Percentiles rank a stretch among this genome's conserved stretches.
These are phyloP conservation scores for Sugiyamaella xylanicola DNA, from an alignment of 1,139 yeast genomes.

Conservation along the genomic window DNA sequence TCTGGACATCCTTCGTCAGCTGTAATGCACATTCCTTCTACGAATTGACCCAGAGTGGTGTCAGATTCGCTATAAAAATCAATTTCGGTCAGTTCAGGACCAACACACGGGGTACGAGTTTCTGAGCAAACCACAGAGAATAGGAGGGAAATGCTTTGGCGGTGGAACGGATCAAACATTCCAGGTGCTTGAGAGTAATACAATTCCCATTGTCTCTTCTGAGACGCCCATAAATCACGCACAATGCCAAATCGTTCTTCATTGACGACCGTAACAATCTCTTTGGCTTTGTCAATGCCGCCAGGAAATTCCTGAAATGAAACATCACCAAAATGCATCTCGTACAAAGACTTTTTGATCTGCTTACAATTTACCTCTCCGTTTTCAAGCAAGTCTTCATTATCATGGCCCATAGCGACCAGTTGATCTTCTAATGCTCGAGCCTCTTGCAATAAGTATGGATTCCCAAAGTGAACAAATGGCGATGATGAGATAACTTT, in stretches of 20 bases:
- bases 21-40: slow-evolving; percentile 77
- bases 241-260: slow-evolving; percentile 32
- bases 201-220: slow-evolving; percentile 63
- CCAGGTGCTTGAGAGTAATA: slow-evolving; percentile 52
- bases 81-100: slow-evolving; percentile 79
- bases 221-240: slow-evolving; percentile 38
- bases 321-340: slow-evolving; percentile 25
- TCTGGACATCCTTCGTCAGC: slow-evolving; percentile 71
- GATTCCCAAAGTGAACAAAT: slow-evolving; percentile 66
- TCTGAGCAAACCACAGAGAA: slow-evolving; percentile 82
- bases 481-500: slow-evolving; percentile 74
- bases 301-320: slow-evolving; percentile 33
- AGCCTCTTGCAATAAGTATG: slow-evolving; percentile 59
- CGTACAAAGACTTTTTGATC: slow-evolving; percentile 21
- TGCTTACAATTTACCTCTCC: slow-evolving; percentile 22
- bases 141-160: slow-evolving; percentile 74
- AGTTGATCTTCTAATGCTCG: slow-evolving; percentile 56
- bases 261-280: slow-evolving; percentile 28
- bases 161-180: slow-evolving; percentile 65
- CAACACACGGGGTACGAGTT: slow-evolving; percentile 89
- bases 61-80: slow-evolving; percentile 93
- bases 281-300: slow-evolving; percentile 29
- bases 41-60: slow-evolving; percentile 82
- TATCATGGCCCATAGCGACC: slow-evolving; percentile 42
- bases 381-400: slow-evolving; percentile 28